Percentiles rank a stretch among this genome's conserved stretches.
phyloP scores from a whole-genome alignment of 2,329 filamentous ascomycete genomes.

The Thielaviopsis euricoi region DNA sequence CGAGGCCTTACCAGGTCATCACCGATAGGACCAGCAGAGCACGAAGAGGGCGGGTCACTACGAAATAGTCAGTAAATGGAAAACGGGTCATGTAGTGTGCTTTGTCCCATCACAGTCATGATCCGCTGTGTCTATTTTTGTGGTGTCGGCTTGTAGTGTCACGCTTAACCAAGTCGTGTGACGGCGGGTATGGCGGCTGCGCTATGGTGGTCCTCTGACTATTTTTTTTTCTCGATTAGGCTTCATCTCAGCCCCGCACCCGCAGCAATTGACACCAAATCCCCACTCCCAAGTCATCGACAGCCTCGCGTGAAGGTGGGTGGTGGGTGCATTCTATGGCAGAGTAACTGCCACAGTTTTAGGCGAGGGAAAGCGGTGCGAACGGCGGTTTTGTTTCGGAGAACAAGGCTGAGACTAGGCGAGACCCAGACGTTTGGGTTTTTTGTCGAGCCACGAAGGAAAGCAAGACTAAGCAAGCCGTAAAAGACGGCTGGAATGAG shows the following conservation, averaged over 20 bases:
- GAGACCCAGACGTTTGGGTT: not conserved
- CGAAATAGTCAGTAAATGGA: slow-evolving; percentile 10
- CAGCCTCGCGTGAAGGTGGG: not conserved
- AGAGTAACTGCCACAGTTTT: not conserved
- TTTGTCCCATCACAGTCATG: not conserved
- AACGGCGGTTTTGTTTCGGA: not conserved
- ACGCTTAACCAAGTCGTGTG: not conserved
- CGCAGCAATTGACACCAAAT: not conserved
- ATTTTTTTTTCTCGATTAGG: not conserved
- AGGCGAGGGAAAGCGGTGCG: too few species aligned
- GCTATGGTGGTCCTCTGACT: not conserved
- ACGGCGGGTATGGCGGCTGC: not conserved
- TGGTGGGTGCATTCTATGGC: not conserved
- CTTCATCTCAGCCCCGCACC: not conserved
- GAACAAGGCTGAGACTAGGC: not conserved
- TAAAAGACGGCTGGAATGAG: not conserved
- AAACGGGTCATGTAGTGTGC: not conserved
- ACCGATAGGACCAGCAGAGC: slow-evolving; percentile 90
- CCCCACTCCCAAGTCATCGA: not conserved
- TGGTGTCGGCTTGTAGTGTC: not conserved
- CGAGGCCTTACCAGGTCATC: slow-evolving; percentile 78
- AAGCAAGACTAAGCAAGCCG: not conserved
- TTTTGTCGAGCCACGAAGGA: not conserved
- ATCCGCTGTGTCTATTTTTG: not conserved
- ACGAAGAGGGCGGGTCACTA: slow-evolving; percentile 96